Evolutionary conservation across 2,329 filamentous ascomycete species (phyloP), one percentile per base, ranked within the genome.

Genomic region (Venturia oleaginea): DNA sequence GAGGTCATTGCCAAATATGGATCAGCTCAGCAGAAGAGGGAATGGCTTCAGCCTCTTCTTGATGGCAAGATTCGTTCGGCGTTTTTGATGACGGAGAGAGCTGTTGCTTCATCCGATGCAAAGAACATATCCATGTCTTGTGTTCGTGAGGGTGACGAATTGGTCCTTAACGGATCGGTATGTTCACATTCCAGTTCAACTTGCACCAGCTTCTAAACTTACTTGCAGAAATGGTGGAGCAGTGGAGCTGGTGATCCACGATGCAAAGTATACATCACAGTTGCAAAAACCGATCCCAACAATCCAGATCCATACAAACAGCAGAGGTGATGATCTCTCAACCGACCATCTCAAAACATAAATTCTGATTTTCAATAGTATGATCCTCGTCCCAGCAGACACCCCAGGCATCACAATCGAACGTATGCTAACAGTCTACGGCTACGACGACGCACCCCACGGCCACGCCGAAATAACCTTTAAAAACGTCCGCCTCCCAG

Each of bases 391-490:
- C n/a, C 91, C 92, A 2, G 85, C 89, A n/a, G 82, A 85, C 68
- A 86, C 90, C 1, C 88, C 89, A 24, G 94, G 94, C 65, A 88
- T 97, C 72, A 96, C 86, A n/a, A 88, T 97, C 70, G 85, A 96
- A 77, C 88, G 94, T 70, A 96, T 97, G 91, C 81, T 99, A 63
- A 88, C 84, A 61, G 93, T 97, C 68, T 96, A 95, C 77, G 94
- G 94, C 65, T 97, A 92, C 78, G 94, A 97, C 75, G 93, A 97
- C 71, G 94, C 94, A 17, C 94, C 94, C 2, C 94, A 99, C 76
- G 94, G 94, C 64, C 94, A 97, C 78, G 94, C 91, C 55, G 93
- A 99, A 76, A 86, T 99, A 73, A 84, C 81, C 43, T 97, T 99
- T 79, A 82, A 87, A 65, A 89, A 97, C 74, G 94, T 97, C 67